Base-by-base conservation (phyloP, 1,139 yeast species). In the Diutina sp. region DNA sequence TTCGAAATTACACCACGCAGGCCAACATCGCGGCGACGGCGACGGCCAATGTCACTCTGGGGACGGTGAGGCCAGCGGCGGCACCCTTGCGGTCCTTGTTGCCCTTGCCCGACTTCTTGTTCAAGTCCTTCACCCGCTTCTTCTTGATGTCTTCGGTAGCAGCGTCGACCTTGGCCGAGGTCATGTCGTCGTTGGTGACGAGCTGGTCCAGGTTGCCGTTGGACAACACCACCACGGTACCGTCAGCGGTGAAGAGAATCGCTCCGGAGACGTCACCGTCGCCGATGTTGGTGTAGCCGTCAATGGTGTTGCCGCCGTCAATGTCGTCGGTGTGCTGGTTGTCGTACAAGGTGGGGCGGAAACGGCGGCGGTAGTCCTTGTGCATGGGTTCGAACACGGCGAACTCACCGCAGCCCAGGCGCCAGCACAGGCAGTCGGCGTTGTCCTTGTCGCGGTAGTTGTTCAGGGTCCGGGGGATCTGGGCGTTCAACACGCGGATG, bases 331-430 rank as follows among this genome's bases (percentile, higher is more conserved):
- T 69, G 65, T 95, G 95, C 78, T 90, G 97, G 66, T 89, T 89
- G 67, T 82, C 83, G 75, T 93, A 99, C 65, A 93, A 73, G 68
- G 91, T 96, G 60, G 89, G 76, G 66, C 88, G 86, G 69, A 91
- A 76, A 67, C 84, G 83, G 67, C 76, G 72, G 61, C 89, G 84
- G 62, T 96, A 96, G 73, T 69, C 67, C 89, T 79, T 64, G 63
- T 66, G 80, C 68, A 71, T 72, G 51, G 73, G 74, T 77, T 93
- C 98, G 65, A 91, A 91, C 60, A 90, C 76, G 70, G 91, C 99
- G 63, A 91, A 78, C 75, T 93, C 99, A 71, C 98, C 98, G 74
- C 99, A 93, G 56, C 98, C 98, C 48, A 96, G 81, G 62, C 83
- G 69, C 99, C 99, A 93, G 78, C 98, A 93, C 32, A 97, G 90